These are phyloP conservation scores for Fusarium abutilonis DNA, from an alignment of 2,329 filamentous ascomycete genomes.

Conservation along the genomic window DNA sequence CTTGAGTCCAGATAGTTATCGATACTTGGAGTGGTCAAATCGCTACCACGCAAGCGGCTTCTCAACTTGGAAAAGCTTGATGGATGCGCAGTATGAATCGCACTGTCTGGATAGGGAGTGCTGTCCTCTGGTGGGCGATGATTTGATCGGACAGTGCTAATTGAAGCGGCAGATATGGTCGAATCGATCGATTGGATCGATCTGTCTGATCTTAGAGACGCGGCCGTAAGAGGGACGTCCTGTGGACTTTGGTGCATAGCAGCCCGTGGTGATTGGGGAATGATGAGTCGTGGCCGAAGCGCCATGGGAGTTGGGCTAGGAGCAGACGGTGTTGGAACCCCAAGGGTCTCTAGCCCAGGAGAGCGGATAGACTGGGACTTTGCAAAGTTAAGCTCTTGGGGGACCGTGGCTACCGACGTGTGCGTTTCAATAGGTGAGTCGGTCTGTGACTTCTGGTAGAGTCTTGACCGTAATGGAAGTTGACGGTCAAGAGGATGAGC, in stretches of 20 bases:
- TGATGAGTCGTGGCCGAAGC: constrained; percentile 46
- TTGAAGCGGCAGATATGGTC: constrained; percentile 38
- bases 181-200: constrained; percentile 40
- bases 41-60: constrained; percentile 34
- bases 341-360: constrained; percentile 1
- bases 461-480: neutral
- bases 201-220: constrained; percentile 35
- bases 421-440: neutral
- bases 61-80: constrained; percentile 18
- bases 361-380: neutral
- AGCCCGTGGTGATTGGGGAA: constrained; percentile 40
- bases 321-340: constrained; percentile 48
- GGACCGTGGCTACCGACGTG: constrained; percentile 2
- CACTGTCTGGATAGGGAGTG: constrained; percentile 45
- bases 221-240: constrained; percentile 1
- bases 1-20: constrained; percentile 20
- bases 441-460: neutral
- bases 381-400: neutral
- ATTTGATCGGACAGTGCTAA: constrained; percentile 41
- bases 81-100: constrained; percentile 37
- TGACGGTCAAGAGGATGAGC: constrained; percentile 4
- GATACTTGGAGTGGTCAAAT: constrained; percentile 14
- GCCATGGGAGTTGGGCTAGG: constrained; percentile 49
- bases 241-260: constrained; percentile 9
- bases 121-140: constrained; percentile 46